A percentile compares a stretch with the other conserved stretches of the same genome.
phyloP scores from a whole-genome alignment of 2,329 filamentous ascomycete species.

The Hypoxylon sp. region DNA sequence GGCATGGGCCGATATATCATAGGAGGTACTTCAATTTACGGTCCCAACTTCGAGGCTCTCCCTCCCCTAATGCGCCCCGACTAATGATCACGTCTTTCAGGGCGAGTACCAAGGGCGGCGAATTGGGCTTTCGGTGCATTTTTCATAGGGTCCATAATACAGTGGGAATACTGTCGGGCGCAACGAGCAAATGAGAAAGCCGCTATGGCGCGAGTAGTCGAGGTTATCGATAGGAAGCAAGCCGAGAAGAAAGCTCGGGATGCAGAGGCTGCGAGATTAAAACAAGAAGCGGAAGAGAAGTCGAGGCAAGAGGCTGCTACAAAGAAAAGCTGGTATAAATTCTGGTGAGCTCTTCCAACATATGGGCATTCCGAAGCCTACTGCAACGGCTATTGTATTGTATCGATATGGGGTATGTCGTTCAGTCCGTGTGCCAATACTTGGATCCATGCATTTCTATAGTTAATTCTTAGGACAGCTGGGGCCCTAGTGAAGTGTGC shows the following conservation, averaged over 20 bases:
- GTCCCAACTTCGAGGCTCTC: neutral
- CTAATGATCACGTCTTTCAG: slow-evolving; percentile 52
- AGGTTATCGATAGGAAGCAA: slow-evolving; percentile 82
- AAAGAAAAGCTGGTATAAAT: slow-evolving; percentile 65
- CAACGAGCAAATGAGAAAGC: slow-evolving; percentile 79
- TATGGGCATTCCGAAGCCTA: slow-evolving; percentile 3
- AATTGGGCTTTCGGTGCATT: slow-evolving; percentile 91
- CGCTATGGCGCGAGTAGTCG: slow-evolving; percentile 87
- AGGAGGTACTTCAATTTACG: slow-evolving; percentile 69
- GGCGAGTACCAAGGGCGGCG: slow-evolving; percentile 73
- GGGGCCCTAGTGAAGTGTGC: neutral
- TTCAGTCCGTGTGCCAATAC: slow-evolving; percentile 28
- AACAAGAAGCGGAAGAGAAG: slow-evolving; percentile 59
- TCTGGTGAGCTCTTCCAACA: slow-evolving; percentile 60
- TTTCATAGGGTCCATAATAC: slow-evolving; percentile 73
- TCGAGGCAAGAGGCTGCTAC: slow-evolving; percentile 50
- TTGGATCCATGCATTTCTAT: slow-evolving; percentile 20
- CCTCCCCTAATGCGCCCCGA: neutral
- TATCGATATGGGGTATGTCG: slow-evolving; percentile 38
- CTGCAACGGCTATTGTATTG: slow-evolving; percentile 18
- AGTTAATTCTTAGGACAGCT: slow-evolving; percentile 5
- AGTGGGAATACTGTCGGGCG: slow-evolving; percentile 88
- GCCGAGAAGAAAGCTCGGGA: slow-evolving; percentile 66
- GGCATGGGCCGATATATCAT: slow-evolving; percentile 81
- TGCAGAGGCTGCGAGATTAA: slow-evolving; percentile 57